Evolutionary conservation across 2,329 filamentous ascomycete genomes (phyloP).

Genomic region (Xylaria polymorpha): DNA sequence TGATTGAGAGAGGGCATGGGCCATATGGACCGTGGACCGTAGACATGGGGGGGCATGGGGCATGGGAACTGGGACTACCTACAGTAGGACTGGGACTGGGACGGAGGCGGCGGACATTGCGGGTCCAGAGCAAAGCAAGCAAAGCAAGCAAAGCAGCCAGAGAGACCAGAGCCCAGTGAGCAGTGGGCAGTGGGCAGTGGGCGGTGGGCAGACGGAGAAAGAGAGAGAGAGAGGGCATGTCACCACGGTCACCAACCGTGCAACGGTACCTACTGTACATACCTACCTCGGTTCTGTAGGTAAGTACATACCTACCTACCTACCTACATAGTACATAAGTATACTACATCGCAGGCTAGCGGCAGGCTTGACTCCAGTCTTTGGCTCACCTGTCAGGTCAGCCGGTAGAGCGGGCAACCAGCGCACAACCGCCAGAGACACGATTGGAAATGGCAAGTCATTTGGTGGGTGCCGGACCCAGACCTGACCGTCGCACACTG

Average conservation of each 20-base stretch:
- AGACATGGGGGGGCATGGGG: conserved; percentile 9
- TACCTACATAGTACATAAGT: too few species aligned
- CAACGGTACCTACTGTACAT: too few species aligned
- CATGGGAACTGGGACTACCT: not conserved
- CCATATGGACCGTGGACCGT: not conserved
- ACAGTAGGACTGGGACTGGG: conserved; percentile 5
- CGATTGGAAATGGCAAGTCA: conserved; percentile 41
- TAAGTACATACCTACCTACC: too few species aligned
- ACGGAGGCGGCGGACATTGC: conserved; percentile 23
- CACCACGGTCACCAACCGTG: too few species aligned
- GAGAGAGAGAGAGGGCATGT: too few species aligned
- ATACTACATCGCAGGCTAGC: not conserved
- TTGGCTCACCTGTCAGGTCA: conserved; percentile 5
- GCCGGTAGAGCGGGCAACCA: conserved; percentile 18
- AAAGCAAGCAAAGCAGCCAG: too few species aligned
- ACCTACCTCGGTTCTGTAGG: too few species aligned
- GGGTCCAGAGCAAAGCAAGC: not conserved
- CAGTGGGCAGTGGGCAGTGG: too few species aligned
- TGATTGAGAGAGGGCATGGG: conserved; percentile 10
- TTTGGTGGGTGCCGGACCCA: conserved; percentile 36
- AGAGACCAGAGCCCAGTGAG: too few species aligned
- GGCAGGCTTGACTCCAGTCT: conserved; percentile 26
- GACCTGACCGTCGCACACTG: not conserved
- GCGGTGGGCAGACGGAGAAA: not conserved
- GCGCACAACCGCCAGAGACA: conserved; percentile 23